A percentile compares a stretch with the other conserved stretches of the same genome.
phyloP scores from a whole-genome alignment of 108 stramenopile species.

The Cylindrotheca closterium region DNA sequence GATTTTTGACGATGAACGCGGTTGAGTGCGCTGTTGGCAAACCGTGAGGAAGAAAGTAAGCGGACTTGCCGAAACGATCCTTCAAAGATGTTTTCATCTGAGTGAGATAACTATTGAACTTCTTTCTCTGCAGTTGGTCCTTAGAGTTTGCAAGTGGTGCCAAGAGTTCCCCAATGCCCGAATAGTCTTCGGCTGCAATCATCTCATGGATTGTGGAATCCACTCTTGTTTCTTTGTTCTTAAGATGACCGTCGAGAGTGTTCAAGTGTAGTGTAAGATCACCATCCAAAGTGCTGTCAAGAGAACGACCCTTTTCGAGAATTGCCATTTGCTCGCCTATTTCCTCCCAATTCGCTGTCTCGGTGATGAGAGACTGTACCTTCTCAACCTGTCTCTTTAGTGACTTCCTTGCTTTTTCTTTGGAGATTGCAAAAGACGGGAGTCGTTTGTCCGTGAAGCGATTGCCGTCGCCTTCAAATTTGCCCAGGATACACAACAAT shows the following conservation, averaged over 20 bases:
- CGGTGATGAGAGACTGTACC: constrained; percentile 37
- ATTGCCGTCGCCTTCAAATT: constrained; percentile 1
- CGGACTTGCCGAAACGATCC: constrained; percentile 2
- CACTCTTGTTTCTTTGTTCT: constrained; percentile 42
- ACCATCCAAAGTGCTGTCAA: constrained; percentile 33
- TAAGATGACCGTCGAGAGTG: constrained; percentile 35
- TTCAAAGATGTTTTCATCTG: constrained; percentile 27
- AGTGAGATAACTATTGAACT: constrained; percentile 20
- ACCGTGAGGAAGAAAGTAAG: neutral
- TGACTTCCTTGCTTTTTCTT: constrained; percentile 22
- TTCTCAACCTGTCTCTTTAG: constrained; percentile 28
- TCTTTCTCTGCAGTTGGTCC: constrained; percentile 49
- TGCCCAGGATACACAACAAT: neutral
- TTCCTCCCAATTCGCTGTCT: constrained; percentile 46
- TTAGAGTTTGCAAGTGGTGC: constrained; percentile 39
- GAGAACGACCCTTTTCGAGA: constrained; percentile 28
- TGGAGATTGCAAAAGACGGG: constrained; percentile 7
- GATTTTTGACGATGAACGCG: constrained; percentile 17
- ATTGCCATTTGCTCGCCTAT: constrained; percentile 32
- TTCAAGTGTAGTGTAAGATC: constrained; percentile 32
- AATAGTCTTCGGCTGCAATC: constrained; percentile 42
- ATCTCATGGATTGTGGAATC: constrained; percentile 31
- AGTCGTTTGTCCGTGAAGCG: constrained; percentile 1
- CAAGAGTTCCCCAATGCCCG: constrained; percentile 38
- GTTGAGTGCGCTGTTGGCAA: constrained; percentile 11